A percentile compares a stretch with the other conserved stretches of the same genome.
Evolutionary conservation across 139 green algal genomes (phyloP).

Genomic region (Chlamydomonas asymmetrica): DNA sequence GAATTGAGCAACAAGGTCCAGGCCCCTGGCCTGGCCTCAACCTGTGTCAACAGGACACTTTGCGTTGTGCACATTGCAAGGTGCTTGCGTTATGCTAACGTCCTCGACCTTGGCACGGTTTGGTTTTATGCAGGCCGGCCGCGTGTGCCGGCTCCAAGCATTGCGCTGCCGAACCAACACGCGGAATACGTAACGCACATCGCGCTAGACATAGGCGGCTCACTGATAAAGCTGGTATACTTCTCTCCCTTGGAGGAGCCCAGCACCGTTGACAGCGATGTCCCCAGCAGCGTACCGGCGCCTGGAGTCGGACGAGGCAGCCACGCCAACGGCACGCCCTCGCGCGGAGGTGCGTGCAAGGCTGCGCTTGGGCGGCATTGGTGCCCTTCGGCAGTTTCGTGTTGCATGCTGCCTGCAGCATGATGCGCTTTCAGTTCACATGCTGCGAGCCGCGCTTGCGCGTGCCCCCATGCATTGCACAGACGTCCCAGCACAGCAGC

Average conservation of each 20-base stretch:
- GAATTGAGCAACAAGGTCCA: too few species aligned
- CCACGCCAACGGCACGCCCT: not conserved
- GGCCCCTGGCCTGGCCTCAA: too few species aligned
- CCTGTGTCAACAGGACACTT: too few species aligned
- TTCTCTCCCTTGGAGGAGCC: conserved; percentile 67
- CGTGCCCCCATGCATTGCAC: too few species aligned
- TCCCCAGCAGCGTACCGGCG: too few species aligned
- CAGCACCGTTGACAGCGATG: not conserved
- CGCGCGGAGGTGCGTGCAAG: not conserved
- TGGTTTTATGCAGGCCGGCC: not conserved
- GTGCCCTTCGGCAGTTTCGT: not conserved
- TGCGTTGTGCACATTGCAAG: not conserved
- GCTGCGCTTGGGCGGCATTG: not conserved
- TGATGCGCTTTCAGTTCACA: not conserved
- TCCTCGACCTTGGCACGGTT: not conserved
- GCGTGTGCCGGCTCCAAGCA: conserved; percentile 68
- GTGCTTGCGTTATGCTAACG: not conserved
- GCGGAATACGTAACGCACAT: conserved; percentile 87
- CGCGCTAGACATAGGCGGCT: conserved; percentile 93
- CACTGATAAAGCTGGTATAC: conserved; percentile 97
- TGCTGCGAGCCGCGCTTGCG: too few species aligned
- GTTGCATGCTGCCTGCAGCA: not conserved
- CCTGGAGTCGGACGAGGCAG: too few species aligned
- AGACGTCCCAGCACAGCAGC: too few species aligned
- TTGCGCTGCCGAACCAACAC: conserved; percentile 91